These are phyloP conservation scores for Paramecium primaurelia DNA, from an alignment of 73 alveolate genomes.

Conservation along the genomic window DNA sequence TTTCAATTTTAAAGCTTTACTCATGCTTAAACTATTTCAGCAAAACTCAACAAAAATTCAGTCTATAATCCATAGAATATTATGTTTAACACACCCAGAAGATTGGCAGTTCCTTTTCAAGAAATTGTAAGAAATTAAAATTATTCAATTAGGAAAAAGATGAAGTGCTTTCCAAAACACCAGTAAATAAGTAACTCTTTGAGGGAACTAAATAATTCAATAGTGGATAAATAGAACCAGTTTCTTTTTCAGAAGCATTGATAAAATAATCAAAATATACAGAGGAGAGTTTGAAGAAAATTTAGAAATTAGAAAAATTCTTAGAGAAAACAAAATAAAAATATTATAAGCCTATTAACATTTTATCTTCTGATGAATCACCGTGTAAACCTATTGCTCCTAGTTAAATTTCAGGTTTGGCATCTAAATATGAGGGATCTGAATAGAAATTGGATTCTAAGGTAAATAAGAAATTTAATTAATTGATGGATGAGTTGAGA, in stretches of 20 bases:
- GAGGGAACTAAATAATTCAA: not conserved
- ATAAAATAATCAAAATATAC: not conserved
- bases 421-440: not conserved
- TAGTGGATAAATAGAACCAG: not conserved
- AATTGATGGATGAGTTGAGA: not conserved
- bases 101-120: not conserved
- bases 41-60: constrained; percentile 23
- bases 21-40: constrained; percentile 24
- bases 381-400: not conserved
- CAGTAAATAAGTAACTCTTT: not conserved
- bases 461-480: not conserved
- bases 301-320: not conserved
- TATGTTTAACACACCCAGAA: not conserved
- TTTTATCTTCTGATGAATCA: not conserved
- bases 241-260: not conserved
- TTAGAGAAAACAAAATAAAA: not conserved
- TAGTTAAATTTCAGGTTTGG: not conserved
- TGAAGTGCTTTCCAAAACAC: constrained; percentile 25
- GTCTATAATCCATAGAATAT: constrained; percentile 26
- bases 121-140: not conserved
- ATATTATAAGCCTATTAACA: not conserved
- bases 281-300: not conserved
- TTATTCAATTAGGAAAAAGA: not conserved
- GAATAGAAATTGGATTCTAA: not conserved
- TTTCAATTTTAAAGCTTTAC: not conserved